Conservation (phyloP, 2,329 filamentous ascomycete genomes). For the Exophiala viscosa region DNA sequence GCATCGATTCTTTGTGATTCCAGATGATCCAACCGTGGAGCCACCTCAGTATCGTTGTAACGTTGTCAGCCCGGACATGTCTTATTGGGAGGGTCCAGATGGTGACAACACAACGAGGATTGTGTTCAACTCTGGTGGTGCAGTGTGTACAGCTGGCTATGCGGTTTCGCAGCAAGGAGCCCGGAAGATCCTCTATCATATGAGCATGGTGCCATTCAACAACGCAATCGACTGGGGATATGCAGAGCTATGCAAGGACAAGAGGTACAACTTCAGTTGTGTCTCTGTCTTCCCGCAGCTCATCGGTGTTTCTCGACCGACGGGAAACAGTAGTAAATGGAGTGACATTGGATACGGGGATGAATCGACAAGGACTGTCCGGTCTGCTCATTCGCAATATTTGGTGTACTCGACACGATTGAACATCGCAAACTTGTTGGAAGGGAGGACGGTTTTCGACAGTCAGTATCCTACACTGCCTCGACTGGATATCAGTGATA, state of each 20-base stretch:
- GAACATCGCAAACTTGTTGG: conserved; percentile 20
- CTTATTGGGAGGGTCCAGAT: conserved; percentile 17
- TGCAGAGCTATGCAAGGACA: conserved; percentile 18
- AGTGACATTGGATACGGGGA: conserved; percentile 24
- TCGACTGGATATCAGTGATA: conserved; percentile 19
- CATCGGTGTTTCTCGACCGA: conserved; percentile 20
- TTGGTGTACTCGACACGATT: conserved; percentile 22
- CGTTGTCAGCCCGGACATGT: conserved; percentile 18
- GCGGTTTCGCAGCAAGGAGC: conserved; percentile 25
- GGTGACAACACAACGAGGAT: conserved; percentile 18
- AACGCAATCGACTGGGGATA: conserved; percentile 20
- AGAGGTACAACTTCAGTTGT: conserved; percentile 15
- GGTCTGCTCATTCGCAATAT: conserved; percentile 14
- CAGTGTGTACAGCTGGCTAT: conserved; percentile 23
- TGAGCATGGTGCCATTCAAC: conserved; percentile 24
- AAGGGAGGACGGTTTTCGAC: conserved; percentile 16
- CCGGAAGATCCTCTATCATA: conserved; percentile 21
- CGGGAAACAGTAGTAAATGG: conserved; percentile 18
- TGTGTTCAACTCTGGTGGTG: conserved; percentile 16
- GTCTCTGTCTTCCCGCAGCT: conserved; percentile 20
- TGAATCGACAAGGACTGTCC: conserved; percentile 8
- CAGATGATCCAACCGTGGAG: conserved; percentile 32
- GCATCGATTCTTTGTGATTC: conserved; percentile 30
- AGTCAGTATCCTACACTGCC: conserved; percentile 20
- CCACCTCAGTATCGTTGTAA: conserved; percentile 23